phyloP scores from a whole-genome alignment of 768 basidiomycete species.

The Rhodosporidiobolus odoratus region DNA sequence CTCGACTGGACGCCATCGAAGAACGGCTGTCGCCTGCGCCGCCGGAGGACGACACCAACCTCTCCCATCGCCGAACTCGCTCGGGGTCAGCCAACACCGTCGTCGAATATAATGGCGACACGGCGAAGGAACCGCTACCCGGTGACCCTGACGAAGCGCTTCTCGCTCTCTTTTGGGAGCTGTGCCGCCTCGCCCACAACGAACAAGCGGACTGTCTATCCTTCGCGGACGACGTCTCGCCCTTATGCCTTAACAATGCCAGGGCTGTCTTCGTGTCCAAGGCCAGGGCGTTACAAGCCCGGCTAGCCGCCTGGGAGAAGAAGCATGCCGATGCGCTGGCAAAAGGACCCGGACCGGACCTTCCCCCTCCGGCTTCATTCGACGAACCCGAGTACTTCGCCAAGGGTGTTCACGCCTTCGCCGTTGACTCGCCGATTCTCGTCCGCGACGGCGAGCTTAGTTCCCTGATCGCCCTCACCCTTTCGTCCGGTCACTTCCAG shows the following conservation, averaged over 20 bases:
- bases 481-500: constrained; percentile 16
- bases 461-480: constrained; percentile 28
- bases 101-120: background rate
- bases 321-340: constrained; percentile 13
- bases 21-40: background rate
- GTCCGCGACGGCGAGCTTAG: constrained; percentile 22
- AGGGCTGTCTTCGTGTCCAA: constrained; percentile 2
- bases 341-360: background rate
- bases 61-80: background rate
- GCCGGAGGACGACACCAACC: background rate
- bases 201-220: background rate
- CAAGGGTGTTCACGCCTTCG: constrained; percentile 11
- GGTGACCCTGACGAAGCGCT: background rate
- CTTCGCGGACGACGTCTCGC: background rate
- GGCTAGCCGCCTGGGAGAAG: constrained; percentile 16
- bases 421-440: constrained; percentile 11
- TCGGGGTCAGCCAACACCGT: background rate
- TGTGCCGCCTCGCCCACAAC: background rate
- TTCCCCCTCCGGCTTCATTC: background rate
- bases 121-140: background rate
- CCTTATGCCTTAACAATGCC: constrained; percentile 11
- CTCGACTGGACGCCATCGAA: background rate
- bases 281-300: constrained; percentile 1
- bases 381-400: constrained; percentile 19
- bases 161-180: background rate